These are phyloP conservation scores for Primulina eburnea DNA, from an alignment of 257 asterid genomes.

Conservation along the genomic window DNA sequence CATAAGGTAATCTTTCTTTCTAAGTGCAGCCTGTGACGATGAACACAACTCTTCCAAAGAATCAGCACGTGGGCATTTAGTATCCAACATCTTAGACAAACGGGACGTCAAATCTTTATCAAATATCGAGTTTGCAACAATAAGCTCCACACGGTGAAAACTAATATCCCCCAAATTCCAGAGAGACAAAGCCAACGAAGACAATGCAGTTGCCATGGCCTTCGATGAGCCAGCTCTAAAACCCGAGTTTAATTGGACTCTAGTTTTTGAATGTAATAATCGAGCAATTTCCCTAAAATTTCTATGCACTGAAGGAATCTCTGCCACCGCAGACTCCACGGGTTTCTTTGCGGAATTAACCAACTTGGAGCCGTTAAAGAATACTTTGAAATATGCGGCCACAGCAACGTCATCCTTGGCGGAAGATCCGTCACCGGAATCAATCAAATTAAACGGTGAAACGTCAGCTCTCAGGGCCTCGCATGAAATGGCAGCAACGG, in stretches of 20 bases:
- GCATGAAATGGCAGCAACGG: constrained; percentile 77
- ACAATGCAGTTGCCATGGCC: constrained; percentile 47
- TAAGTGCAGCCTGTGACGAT: constrained; percentile 36
- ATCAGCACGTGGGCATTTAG: constrained; percentile 30
- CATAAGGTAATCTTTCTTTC: constrained; percentile 39
- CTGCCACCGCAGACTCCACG: constrained; percentile 40
- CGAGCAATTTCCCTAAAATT: constrained; percentile 56
- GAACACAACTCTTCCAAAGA: constrained; percentile 32
- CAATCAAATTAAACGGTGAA: constrained; percentile 61
- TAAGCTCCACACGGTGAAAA: constrained; percentile 39
- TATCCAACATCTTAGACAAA: constrained; percentile 28
- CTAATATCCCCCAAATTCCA: constrained; percentile 57
- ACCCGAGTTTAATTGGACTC: constrained; percentile 73
- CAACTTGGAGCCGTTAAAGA: constrained; percentile 74
- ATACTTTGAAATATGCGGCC: constrained; percentile 68
- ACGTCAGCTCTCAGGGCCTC: constrained; percentile 74
- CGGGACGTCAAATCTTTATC: constrained; percentile 32
- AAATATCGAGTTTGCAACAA: constrained; percentile 36
- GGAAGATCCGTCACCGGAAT: constrained; percentile 90
- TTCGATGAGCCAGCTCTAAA: constrained; percentile 49
- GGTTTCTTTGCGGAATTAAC: constrained; percentile 37
- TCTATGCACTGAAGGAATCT: constrained; percentile 66
- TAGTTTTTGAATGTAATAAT: constrained; percentile 50
- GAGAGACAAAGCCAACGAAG: constrained; percentile 49
- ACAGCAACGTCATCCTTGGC: constrained; percentile 82